These are phyloP conservation scores for Cyphellophora attinorum DNA, from an alignment of 2,329 filamentous ascomycete genomes.

Conservation along the genomic window DNA sequence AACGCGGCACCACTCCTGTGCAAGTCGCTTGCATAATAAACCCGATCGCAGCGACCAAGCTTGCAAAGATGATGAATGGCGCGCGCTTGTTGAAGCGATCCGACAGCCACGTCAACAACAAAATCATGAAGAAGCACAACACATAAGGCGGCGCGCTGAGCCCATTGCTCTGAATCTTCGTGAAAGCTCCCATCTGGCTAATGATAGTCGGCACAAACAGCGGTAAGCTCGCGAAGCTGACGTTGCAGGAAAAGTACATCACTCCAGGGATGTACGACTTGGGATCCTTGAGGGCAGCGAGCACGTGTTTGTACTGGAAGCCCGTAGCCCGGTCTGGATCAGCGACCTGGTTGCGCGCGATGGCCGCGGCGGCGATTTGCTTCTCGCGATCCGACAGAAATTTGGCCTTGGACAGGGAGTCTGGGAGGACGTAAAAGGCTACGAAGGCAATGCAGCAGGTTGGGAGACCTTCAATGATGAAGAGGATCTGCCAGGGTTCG, in stretches of 20 bases:
- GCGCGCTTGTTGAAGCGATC: constrained; percentile 57
- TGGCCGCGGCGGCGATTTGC: constrained; percentile 16
- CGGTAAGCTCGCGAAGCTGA: constrained; percentile 56
- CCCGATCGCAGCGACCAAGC: constrained; percentile 48
- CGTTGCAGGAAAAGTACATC: constrained; percentile 54
- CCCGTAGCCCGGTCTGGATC: constrained; percentile 16
- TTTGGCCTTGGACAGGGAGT: constrained; percentile 32
- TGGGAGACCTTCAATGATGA: constrained; percentile 57
- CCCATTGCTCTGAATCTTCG: constrained; percentile 57
- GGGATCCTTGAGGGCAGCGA: constrained; percentile 32
- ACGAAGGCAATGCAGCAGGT: constrained; percentile 46
- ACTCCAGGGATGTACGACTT: constrained; percentile 36
- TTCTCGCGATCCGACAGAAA: constrained; percentile 34
- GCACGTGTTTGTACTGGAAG: constrained; percentile 39
- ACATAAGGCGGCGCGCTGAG: constrained; percentile 65
- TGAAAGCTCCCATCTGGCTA: constrained; percentile 55
- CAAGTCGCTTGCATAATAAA: constrained; percentile 57
- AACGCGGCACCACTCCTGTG: constrained; percentile 38
- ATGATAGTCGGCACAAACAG: constrained; percentile 58
- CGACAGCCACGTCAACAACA: constrained; percentile 52
- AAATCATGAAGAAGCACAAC: constrained; percentile 55
- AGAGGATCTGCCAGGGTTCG: constrained; percentile 55
- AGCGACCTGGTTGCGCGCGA: constrained; percentile 15
- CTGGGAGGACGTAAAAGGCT: constrained; percentile 42
- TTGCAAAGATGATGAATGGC: constrained; percentile 47